Base-by-base conservation (phyloP, 495 filamentous ascomycete genomes). In the Xylaria flabelliformis region DNA sequence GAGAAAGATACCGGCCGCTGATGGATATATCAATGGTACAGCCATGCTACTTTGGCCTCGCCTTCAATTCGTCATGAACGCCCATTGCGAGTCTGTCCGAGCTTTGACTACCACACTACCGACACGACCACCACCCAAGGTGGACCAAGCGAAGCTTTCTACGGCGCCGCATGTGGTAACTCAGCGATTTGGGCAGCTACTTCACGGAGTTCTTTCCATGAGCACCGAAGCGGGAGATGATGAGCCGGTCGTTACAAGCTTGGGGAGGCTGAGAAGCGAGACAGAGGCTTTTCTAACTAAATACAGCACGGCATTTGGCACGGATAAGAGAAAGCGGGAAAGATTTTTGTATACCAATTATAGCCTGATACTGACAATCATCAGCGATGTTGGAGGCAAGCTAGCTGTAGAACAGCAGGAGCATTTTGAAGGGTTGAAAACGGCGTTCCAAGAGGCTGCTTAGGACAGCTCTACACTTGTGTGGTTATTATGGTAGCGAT, bases 11-110 rank as follows among this genome's bases (percentile, higher is more conserved):
- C 97, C 96, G 12, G 91, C 93, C 4, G 90, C 92, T 3, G 96
- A 99, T 71, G 88, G 89, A 39, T 98, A 98, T 79, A 91, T 98
- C 76, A 99, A 98, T 80, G 94, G 90, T 21, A 96, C 94, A 29
- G 92, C 91, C 74, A 98, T 99, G 95, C 89, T 93, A 9, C 89
- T 99, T 6, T 99, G 96, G 96, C 96, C 96, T 5, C 91, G 94
- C 39, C 93, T 99, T 78, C 97, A 98, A 82, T 87, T 91, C 29
- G 89, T 96, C 76, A 97, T 98, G 91, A 94, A 97, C 75, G 85
- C 89, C n/a, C 96, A 98, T 78, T 91, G 91, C 81, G 93, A 97
- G 51, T 95, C 93, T 13, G 85, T 98, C 26, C 91, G 90, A 53
- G 88, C 76, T 79, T 87, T 79, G 79, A 90, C 66, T 74, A 86